These are phyloP conservation scores for Cladosporium sp. DNA, from an alignment of 2,329 filamentous ascomycete species.

Conservation along the genomic window DNA sequence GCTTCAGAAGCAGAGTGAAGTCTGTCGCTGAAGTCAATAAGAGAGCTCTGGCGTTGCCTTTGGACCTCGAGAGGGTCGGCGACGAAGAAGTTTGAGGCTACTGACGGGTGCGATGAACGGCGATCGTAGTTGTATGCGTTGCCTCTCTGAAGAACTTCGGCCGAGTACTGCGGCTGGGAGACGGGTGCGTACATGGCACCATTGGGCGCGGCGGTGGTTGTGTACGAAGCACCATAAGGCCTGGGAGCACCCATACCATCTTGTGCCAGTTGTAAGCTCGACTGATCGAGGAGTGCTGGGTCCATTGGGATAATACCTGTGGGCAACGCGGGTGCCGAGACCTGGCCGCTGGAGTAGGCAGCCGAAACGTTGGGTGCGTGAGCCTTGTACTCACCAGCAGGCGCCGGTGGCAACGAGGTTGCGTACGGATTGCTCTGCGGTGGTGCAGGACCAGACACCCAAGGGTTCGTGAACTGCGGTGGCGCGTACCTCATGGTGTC, in stretches of 20 bases:
- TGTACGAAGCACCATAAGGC: constrained; percentile 66
- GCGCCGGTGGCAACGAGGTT: constrained; percentile 58
- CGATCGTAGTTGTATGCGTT: constrained; percentile 56
- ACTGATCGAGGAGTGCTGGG: constrained; percentile 54
- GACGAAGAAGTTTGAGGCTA: constrained; percentile 53
- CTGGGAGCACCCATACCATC: constrained; percentile 70
- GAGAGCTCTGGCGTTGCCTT: constrained; percentile 54
- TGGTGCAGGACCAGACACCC: constrained; percentile 60
- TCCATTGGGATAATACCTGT: constrained; percentile 62
- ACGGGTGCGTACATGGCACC: constrained; percentile 65
- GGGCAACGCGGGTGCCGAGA: constrained; percentile 69
- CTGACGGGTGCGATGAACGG: constrained; percentile 82
- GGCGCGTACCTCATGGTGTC: constrained; percentile 69
- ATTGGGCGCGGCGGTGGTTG: constrained; percentile 65
- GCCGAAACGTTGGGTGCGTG: constrained; percentile 28
- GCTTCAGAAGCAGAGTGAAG: constrained; percentile 53
- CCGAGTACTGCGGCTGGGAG: constrained; percentile 67
- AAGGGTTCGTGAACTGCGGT: constrained; percentile 87
- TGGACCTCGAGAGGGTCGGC: constrained; percentile 43
- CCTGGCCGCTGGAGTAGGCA: constrained; percentile 65
- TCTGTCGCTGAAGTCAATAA: constrained; percentile 60
- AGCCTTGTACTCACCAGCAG: constrained; percentile 46
- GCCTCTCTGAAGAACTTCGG: constrained; percentile 60
- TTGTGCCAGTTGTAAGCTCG: constrained; percentile 65
- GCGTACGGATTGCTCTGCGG: constrained; percentile 61